Evolutionary conservation across 805 yeast genomes (phyloP).

Genomic region (Teunomyces kruisii): DNA sequence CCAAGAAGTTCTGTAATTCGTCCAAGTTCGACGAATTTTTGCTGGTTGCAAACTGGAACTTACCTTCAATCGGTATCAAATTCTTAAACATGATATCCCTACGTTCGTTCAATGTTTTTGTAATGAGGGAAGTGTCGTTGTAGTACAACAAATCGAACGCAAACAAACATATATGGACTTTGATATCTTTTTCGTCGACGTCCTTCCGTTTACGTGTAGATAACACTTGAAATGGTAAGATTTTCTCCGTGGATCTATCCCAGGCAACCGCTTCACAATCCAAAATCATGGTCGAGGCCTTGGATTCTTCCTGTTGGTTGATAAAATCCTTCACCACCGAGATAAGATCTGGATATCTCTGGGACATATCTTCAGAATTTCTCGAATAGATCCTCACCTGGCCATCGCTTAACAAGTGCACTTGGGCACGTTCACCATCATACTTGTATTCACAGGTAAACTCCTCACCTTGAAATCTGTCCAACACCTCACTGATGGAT

Average conservation of each 20-base stretch:
- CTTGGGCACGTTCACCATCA: conserved; percentile 97
- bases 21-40: conserved; percentile 68
- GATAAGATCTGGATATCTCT: conserved; percentile 87
- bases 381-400: conserved; percentile 80
- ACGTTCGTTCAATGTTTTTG: conserved; percentile 67
- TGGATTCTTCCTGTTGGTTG: conserved; percentile 21
- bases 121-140: conserved; percentile 71
- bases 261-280: conserved; percentile 99
- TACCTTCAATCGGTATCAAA: conserved; percentile 65
- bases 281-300: conserved; percentile 54
- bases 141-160: conserved; percentile 83
- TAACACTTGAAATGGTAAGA: conserved; percentile 88
- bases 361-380: conserved; percentile 96
- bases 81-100: conserved; percentile 57
- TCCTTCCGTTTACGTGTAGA: conserved; percentile 94
- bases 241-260: conserved; percentile 76
- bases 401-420: conserved; percentile 70
- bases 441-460: conserved; percentile 97
- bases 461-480: conserved; percentile 77
- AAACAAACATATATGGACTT: conserved; percentile 87
- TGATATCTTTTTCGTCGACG: conserved; percentile 82
- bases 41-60: conserved; percentile 75
- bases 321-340: conserved; percentile 64
- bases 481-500: conserved; percentile 86
- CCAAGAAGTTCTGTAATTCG: conserved; percentile 81